A percentile compares a stretch with the other conserved stretches of the same genome.
Conservation (phyloP, 192 early-diverging fungal genomes). For the Backusella westeae region DNA sequence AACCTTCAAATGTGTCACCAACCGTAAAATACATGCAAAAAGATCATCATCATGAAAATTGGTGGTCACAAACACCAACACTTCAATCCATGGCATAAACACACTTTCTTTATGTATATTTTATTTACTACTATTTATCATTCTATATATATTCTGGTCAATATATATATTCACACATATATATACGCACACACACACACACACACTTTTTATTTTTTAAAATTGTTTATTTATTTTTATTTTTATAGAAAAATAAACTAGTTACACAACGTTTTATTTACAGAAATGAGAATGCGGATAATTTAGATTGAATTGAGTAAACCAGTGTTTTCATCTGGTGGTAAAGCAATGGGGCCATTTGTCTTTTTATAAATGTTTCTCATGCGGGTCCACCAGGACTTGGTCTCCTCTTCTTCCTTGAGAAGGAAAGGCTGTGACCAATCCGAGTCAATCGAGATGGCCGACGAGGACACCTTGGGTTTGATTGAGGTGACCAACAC, state of each 20-base stretch:
- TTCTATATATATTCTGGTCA: neutral
- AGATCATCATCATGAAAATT: neutral
- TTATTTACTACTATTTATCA: neutral
- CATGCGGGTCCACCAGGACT: constrained; percentile 9
- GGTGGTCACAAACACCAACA: neutral
- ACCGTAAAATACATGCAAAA: neutral
- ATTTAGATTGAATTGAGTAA: constrained; percentile 3
- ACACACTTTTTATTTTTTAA: neutral
- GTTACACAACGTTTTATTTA: neutral
- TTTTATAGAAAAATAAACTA: neutral
- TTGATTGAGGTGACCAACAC: constrained; percentile 65
- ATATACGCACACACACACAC: neutral
- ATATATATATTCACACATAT: neutral
- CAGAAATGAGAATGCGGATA: neutral
- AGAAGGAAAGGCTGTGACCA: neutral
- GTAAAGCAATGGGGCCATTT: neutral
- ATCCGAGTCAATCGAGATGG: neutral
- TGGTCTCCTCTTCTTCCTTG: neutral
- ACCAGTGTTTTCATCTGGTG: constrained; percentile 11
- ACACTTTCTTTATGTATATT: neutral
- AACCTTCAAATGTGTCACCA: neutral
- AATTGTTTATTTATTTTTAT: too few species aligned
- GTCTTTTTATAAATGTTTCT: neutral
- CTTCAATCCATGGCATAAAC: neutral
- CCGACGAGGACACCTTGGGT: neutral